Conservation (phyloP, 2,329 filamentous ascomycete species). For the Arthrobotrys pseudoclavata region DNA sequence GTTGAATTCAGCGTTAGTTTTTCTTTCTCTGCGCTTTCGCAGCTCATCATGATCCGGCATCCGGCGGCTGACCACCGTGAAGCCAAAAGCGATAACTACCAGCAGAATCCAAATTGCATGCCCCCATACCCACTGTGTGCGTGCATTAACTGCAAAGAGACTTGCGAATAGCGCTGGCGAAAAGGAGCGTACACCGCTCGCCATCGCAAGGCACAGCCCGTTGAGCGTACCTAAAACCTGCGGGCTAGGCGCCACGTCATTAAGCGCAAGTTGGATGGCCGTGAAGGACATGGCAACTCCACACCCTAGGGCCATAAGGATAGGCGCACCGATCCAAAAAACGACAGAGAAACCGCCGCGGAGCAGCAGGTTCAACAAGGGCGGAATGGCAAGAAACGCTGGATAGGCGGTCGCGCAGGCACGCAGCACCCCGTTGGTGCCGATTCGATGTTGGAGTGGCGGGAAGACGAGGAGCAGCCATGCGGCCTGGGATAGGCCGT, state of each 20-base stretch:
- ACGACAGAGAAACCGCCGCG: slow-evolving; percentile 66
- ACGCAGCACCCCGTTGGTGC: slow-evolving; percentile 76
- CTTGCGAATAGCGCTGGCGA: slow-evolving; percentile 76
- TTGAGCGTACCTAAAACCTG: slow-evolving; percentile 79
- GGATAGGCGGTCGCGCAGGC: slow-evolving; percentile 74
- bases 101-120: slow-evolving; percentile 42
- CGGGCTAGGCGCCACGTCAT: slow-evolving; percentile 78
- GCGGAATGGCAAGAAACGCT: slow-evolving; percentile 72
- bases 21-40: slow-evolving; percentile 24
- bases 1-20: background rate
- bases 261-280: slow-evolving; percentile 78
- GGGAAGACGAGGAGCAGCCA: slow-evolving; percentile 82
- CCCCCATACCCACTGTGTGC: slow-evolving; percentile 72
- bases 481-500: slow-evolving; percentile 76
- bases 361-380: slow-evolving; percentile 73
- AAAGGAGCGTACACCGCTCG: slow-evolving; percentile 75
- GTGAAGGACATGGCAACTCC: slow-evolving; percentile 79
- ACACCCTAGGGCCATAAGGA: slow-evolving; percentile 71
- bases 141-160: slow-evolving; percentile 77
- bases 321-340: slow-evolving; percentile 73
- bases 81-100: slow-evolving; percentile 28
- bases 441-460: slow-evolving; percentile 74
- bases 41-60: slow-evolving; percentile 49
- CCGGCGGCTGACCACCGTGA: slow-evolving; percentile 33
- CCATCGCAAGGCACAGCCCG: slow-evolving; percentile 75